These are phyloP conservation scores for Salvia hispanica DNA, from an alignment of 257 asterid species.

Conservation along the genomic window DNA sequence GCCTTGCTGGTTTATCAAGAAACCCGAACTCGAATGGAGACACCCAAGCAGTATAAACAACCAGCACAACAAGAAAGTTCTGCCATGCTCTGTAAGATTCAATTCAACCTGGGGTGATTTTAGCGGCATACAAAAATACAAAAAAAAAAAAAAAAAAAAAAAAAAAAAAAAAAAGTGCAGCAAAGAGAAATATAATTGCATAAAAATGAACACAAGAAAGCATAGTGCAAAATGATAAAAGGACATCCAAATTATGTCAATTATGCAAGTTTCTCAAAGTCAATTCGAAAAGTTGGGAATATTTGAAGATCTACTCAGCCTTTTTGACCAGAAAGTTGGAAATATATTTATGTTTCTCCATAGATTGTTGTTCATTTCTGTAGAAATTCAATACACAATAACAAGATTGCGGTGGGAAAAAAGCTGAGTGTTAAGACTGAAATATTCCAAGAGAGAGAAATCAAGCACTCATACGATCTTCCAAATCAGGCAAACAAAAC, in stretches of 20 bases:
- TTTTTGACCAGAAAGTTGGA: conserved; percentile 15
- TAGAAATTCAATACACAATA: no score
- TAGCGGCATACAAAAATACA: background rate
- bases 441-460: conserved; percentile 14
- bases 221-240: background rate
- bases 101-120: conserved; percentile 16
- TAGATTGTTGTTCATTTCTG: background rate
- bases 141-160: background rate
- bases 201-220: background rate
- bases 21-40: conserved; percentile 65
- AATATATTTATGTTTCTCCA: background rate
- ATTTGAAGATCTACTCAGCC: conserved; percentile 9
- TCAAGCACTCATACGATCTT: background rate
- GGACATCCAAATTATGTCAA: background rate
- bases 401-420: conserved; percentile 3
- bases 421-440: conserved; percentile 11
- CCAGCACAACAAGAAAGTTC: conserved; percentile 48
- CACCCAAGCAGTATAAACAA: conserved; percentile 64
- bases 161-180: background rate
- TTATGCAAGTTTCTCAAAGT: background rate
- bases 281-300: conserved; percentile 1
- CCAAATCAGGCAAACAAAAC: background rate
- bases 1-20: conserved; percentile 38
- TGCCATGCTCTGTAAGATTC: conserved; percentile 57
- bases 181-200: background rate